Evolutionary conservation across 2,329 filamentous ascomycete genomes (phyloP).

Genomic region (Monilinia laxa): DNA sequence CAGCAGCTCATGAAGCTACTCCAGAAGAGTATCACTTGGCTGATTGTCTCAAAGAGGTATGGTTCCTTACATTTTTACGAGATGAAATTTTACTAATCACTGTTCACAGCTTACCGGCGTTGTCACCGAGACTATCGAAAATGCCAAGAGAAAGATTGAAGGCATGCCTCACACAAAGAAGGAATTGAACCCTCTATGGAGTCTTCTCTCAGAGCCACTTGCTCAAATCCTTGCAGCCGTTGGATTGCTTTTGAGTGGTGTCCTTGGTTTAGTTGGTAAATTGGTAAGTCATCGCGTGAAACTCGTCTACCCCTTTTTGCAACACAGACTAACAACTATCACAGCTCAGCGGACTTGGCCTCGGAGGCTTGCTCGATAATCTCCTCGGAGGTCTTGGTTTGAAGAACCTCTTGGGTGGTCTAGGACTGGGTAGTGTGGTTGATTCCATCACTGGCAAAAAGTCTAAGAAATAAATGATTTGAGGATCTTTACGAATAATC

Average conservation of each 20-base stretch:
- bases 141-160: conserved; percentile 82
- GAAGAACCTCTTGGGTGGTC: conserved; percentile 69
- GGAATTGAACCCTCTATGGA: conserved; percentile 89
- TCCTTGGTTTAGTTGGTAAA: conserved; percentile 79
- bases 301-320: neutral
- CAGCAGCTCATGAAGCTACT: conserved; percentile 70
- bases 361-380: conserved; percentile 77
- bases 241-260: conserved; percentile 76
- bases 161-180: conserved; percentile 95
- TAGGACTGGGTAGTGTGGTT: conserved; percentile 60
- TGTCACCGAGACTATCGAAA: conserved; percentile 80
- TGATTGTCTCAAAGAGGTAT: conserved; percentile 74
- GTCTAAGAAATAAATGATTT: conserved; percentile 26
- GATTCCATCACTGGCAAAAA: conserved; percentile 50
- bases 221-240: conserved; percentile 93
- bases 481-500: conserved; percentile 2
- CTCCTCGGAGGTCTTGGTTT: conserved; percentile 76
- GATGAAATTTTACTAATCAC: conserved; percentile 21
- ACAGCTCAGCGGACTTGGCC: conserved; percentile 63
- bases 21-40: conserved; percentile 84
- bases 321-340: conserved; percentile 11
- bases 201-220: conserved; percentile 72
- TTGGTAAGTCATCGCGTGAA: conserved; percentile 47
- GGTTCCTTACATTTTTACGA: conserved; percentile 25
- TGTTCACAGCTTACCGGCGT: conserved; percentile 64